Percentiles rank a stretch among this genome's conserved stretches.
These are phyloP conservation scores for Helenozyma baotianmanensis DNA, from an alignment of 805 yeast genomes.

Conservation along the genomic window DNA sequence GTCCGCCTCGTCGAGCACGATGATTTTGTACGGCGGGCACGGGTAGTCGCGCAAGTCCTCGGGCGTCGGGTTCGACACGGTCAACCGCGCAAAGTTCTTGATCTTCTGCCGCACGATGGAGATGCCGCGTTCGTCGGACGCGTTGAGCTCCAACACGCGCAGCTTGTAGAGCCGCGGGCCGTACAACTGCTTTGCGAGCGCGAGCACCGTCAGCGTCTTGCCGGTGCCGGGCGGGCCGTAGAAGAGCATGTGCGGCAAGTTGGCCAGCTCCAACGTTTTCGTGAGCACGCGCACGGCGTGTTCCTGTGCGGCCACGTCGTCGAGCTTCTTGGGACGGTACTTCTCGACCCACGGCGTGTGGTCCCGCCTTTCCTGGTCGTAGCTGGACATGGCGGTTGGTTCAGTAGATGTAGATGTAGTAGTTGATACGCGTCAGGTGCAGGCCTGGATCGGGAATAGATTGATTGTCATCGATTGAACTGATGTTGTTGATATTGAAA, in stretches of 20 bases:
- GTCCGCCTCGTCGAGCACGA: slow-evolving; percentile 92
- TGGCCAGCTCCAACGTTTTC: slow-evolving; percentile 72
- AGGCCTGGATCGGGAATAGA: background rate
- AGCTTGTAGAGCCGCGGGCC: slow-evolving; percentile 64
- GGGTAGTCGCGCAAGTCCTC: slow-evolving; percentile 74
- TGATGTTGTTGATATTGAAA: too few relatives aligned
- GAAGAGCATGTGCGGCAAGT: slow-evolving; percentile 86
- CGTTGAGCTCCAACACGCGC: slow-evolving; percentile 78
- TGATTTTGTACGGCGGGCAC: slow-evolving; percentile 93
- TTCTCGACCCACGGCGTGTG: slow-evolving; percentile 91
- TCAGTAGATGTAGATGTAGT: background rate
- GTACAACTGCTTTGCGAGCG: slow-evolving; percentile 72
- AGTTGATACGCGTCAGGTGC: too few relatives aligned
- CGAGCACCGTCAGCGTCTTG: slow-evolving; percentile 82
- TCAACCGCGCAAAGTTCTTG: slow-evolving; percentile 79
- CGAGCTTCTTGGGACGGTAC: slow-evolving; percentile 76
- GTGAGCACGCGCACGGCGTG: slow-evolving; percentile 82
- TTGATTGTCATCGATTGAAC: background rate
- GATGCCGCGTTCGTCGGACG: slow-evolving; percentile 89
- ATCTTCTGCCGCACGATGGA: slow-evolving; percentile 82
- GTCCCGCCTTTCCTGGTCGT: slow-evolving; percentile 40
- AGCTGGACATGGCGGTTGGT: slow-evolving; percentile 14
- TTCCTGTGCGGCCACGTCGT: slow-evolving; percentile 88
- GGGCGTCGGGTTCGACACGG: slow-evolving; percentile 73
- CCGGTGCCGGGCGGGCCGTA: slow-evolving; percentile 96